Evolutionary conservation across 108 stramenopile species (phyloP).

Genomic region (Cyclotella cryptica): DNA sequence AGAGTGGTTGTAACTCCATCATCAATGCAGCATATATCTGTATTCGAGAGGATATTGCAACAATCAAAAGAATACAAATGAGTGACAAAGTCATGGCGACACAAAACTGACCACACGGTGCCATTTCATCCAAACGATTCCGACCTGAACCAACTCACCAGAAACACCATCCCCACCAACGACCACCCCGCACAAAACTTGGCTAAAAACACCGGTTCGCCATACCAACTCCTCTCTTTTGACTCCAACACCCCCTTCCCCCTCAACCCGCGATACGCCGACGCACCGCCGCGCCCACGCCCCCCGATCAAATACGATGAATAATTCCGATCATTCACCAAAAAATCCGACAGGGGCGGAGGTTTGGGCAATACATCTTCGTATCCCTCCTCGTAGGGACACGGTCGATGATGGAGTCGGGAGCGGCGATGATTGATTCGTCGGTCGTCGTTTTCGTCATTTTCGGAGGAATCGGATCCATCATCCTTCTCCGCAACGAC

Average conservation of each 20-base stretch:
- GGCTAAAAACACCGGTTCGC: conserved; percentile 38
- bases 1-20: conserved; percentile 50
- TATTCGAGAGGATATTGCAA: neutral
- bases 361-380: conserved; percentile 42
- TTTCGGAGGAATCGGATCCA: conserved; percentile 27
- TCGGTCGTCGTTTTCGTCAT: conserved; percentile 41
- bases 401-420: neutral
- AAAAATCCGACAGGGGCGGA: conserved; percentile 42
- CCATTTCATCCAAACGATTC: neutral
- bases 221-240: conserved; percentile 1
- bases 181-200: conserved; percentile 37
- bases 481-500: neutral
- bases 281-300: conserved; percentile 11
- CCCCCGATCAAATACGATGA: conserved; percentile 37
- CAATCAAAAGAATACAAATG: conserved; percentile 2
- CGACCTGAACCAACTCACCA: conserved; percentile 7
- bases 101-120: no score
- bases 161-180: conserved; percentile 49
- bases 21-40: conserved; percentile 41
- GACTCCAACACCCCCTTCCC: conserved; percentile 6
- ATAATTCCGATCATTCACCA: conserved; percentile 46
- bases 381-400: conserved; percentile 28
- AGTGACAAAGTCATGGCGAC: neutral
- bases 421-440: conserved; percentile 3
- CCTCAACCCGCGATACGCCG: conserved; percentile 27